These are phyloP conservation scores for Trichoderma asperellum DNA, from an alignment of 2,329 filamentous ascomycete species.

Conservation along the genomic window DNA sequence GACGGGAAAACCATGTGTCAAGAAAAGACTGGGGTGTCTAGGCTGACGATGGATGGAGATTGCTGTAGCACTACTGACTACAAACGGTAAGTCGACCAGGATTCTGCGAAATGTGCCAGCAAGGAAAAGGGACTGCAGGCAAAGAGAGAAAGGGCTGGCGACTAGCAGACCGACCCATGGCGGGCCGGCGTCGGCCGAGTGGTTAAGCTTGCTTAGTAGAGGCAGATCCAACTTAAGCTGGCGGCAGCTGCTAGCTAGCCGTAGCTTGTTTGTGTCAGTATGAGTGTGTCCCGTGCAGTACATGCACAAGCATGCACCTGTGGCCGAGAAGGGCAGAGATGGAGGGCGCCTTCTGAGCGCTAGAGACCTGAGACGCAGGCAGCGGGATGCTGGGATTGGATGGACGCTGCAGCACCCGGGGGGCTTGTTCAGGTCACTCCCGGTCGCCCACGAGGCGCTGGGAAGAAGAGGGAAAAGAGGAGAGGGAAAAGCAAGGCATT, in stretches of 20 bases:
- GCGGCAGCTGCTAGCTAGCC: background rate
- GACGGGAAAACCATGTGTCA: constrained; percentile 23
- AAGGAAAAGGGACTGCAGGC: background rate
- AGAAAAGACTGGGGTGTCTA: constrained; percentile 1
- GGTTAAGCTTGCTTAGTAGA: background rate
- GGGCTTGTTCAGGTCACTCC: background rate
- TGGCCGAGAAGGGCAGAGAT: background rate
- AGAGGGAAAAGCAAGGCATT: background rate
- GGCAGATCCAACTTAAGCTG: background rate
- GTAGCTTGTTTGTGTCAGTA: background rate
- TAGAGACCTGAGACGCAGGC: constrained; percentile 22
- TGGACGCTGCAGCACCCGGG: background rate
- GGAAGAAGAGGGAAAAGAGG: background rate
- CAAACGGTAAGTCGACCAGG: background rate
- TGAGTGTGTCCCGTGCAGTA: background rate
- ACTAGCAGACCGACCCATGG: constrained; percentile 8
- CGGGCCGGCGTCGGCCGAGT: constrained; percentile 27
- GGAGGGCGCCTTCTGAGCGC: background rate
- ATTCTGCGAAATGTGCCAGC: background rate
- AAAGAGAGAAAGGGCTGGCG: background rate
- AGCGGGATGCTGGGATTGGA: constrained; percentile 13
- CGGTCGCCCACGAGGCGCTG: background rate
- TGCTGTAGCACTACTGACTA: background rate
- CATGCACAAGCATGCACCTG: background rate
- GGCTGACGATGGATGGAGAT: constrained; percentile 21